Evolutionary conservation across 352 stramenopile species (phyloP), one percentile per base, ranked within the genome.

Genomic region (Globisporangium abappressorium): DNA sequence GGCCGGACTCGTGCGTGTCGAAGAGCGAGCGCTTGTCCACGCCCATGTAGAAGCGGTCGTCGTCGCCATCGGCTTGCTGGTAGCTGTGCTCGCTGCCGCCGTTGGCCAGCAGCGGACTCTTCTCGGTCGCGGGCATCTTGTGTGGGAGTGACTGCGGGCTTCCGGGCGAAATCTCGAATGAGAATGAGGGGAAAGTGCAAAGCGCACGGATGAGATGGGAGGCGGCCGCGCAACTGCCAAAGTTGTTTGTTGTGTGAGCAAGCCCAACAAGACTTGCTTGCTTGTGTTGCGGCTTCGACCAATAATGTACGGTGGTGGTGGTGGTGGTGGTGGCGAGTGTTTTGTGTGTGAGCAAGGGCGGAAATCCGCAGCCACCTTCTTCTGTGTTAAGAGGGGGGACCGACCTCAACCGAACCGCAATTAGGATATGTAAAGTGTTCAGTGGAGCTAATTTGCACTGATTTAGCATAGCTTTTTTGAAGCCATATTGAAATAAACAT

Each of bases 21-120:
- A 90, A 72, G 36, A 93, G 80, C 65, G 82, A 79, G 60, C 78
- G 82, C 67, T 92, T 93, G 80, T 94, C 87, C 55, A 89, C 75
- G 72, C 84, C 87, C 83, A 94, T 87, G 74, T 89, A 92, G 72
- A 86, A 87, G 56, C 81, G 80, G 22, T 90, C 83, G 61, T 92
- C 85, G 63, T 85, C 65, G 4, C 12, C 5, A 24, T 34, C 56
- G 5, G 18, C 51, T n/a, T 53, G 49, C 65, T 73, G 47, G 69
- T 70, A 75, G 33, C 68, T 55, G 33, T 75, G 69, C 55, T 74
- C 77, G 71, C 70, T 73, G 43, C 62, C 73, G 64, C 57, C 70
- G 69, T 76, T 70, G 59, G 73, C 73, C 56, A 89, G 78, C 68
- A 90, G 74, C 62, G 82, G 82, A 61, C 82, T 91, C 70, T 85